These are phyloP conservation scores for Kurtzmaniella quercitrusa DNA, from an alignment of 1,139 yeast species.

Conservation along the genomic window DNA sequence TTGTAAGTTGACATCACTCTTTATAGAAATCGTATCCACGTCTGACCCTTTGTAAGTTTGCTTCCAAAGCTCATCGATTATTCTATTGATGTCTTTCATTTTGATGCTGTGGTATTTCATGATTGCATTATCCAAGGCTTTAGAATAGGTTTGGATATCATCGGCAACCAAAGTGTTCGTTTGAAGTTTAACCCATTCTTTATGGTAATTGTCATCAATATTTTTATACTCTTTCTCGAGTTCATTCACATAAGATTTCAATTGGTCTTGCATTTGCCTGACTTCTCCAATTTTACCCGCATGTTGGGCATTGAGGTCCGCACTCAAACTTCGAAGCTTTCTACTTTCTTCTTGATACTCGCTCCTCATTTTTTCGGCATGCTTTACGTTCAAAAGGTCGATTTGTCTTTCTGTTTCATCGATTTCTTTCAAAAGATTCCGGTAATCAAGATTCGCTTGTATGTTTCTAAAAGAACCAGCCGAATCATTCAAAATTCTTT, in stretches of 20 bases:
- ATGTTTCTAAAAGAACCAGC: slow-evolving; percentile 34
- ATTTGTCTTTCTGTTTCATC: slow-evolving; percentile 25
- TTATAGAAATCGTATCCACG: slow-evolving; percentile 83
- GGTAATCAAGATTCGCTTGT: slow-evolving; percentile 36
- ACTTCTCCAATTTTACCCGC: slow-evolving; percentile 84
- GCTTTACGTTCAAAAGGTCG: slow-evolving; percentile 37
- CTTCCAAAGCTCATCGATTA: slow-evolving; percentile 89
- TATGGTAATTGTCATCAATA: slow-evolving; percentile 58
- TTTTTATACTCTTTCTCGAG: slow-evolving; percentile 66
- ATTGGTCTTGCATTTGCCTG: slow-evolving; percentile 76
- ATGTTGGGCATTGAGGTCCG: slow-evolving; percentile 59
- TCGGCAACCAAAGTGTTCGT: slow-evolving; percentile 77
- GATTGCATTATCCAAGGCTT: slow-evolving; percentile 86
- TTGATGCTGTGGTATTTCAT: slow-evolving; percentile 89
- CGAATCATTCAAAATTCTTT: slow-evolving; percentile 31
- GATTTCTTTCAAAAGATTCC: slow-evolving; percentile 26
- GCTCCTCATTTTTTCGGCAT: slow-evolving; percentile 63
- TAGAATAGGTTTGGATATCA: slow-evolving; percentile 77
- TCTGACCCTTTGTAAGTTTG: slow-evolving; percentile 93
- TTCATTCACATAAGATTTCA: slow-evolving; percentile 51
- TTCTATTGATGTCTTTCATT: slow-evolving; percentile 89
- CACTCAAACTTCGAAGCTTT: slow-evolving; percentile 49
- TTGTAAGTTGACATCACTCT: slow-evolving; percentile 67
- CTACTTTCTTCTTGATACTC: slow-evolving; percentile 60
- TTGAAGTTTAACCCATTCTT: slow-evolving; percentile 73